Evolutionary conservation across 345 rosid species (phyloP).

Genomic region (Alliaria petiolata): DNA sequence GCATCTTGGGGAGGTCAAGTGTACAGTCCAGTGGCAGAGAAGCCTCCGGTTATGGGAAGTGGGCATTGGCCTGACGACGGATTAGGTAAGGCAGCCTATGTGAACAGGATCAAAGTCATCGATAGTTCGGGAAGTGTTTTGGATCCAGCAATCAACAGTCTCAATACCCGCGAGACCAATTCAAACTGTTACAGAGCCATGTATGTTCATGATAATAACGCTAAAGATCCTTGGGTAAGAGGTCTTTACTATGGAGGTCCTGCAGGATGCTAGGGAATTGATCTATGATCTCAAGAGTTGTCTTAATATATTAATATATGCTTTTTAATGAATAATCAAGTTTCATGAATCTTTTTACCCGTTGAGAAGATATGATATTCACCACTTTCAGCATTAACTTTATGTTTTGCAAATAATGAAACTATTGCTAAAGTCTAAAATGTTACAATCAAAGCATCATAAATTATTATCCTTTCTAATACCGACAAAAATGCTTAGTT

Average conservation of each 20-base stretch:
- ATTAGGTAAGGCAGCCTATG: background rate
- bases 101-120: background rate
- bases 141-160: background rate
- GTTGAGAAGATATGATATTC: background rate
- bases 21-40: background rate
- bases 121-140: background rate
- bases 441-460: background rate
- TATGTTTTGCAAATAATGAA: background rate
- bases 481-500: background rate
- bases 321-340: background rate
- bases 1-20: conserved; percentile 19
- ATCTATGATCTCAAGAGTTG: background rate
- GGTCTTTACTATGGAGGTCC: conserved; percentile 17
- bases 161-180: background rate
- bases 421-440: background rate
- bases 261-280: conserved; percentile 6
- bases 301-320: background rate
- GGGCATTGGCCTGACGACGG: conserved; percentile 18
- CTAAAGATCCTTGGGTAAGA: background rate
- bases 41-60: conserved; percentile 19
- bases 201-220: background rate
- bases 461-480: background rate
- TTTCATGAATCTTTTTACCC: background rate
- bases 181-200: background rate
- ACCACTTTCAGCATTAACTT: background rate